Base-by-base conservation (phyloP, 805 yeast species). In the Saccharomycopsis vini region DNA sequence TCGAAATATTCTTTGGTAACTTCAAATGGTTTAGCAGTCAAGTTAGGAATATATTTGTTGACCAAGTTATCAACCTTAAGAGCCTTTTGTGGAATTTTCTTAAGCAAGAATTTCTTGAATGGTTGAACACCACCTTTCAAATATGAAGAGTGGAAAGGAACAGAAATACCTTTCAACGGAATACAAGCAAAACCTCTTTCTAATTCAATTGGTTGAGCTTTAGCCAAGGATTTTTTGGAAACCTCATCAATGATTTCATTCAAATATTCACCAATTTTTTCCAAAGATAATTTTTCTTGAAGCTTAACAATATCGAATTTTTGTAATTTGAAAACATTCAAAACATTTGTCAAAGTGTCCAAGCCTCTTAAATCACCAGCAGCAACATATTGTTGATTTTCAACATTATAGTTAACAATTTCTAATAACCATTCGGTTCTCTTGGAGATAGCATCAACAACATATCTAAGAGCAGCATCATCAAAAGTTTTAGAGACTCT, bases 131-230 rank as follows among this genome's bases (percentile, higher is more conserved):
- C 99, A 46, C 92, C 85, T 75, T 90, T 83, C 71, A 92, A 75
- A 71, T 94, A 92, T n/a, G 95, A 81, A 23, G 97, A 88, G 70
- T 92, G 99, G 97, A 92, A 92, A 51, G 99, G 99, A 62, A 92
- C 99, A n/a, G 96, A 87, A 54, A 92, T 92, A 57, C 98, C 98
- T 73, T 83, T 88, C 66, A 92, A 77, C 63, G 99, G 99, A 57
- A 92, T 92, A 58, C 92, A 90, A 34, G 99, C 97, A 57, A 86
- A 90, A 21, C 99, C 99, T 71, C 98, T 83, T 70, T 92, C 94
- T 60, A 94, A 74, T 45, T 88, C 95, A 62, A 92, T 86, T 56
- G 98, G 98, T 71, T 90, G 97, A 43, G 94, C 88, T 70, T 92
- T 92, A 47, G 84, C 95, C 42, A 64, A 43, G 15, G 95, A 76